Evolutionary conservation across 192 early-diverging fungal species (phyloP).

Genomic region (Lobosporangium transversale): DNA sequence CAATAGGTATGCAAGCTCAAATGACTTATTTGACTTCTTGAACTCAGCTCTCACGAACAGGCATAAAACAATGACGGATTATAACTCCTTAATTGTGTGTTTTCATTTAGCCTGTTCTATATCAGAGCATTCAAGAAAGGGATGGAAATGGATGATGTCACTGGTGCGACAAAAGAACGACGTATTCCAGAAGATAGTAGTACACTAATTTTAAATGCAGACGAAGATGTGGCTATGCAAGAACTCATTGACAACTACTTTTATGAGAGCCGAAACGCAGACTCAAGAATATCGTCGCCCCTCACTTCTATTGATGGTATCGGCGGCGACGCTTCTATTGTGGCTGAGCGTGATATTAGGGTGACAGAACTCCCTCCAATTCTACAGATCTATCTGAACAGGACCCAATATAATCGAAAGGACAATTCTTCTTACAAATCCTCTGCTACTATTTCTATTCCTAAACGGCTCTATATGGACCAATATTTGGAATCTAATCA

Average conservation of each 20-base stretch:
- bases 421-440: constrained; percentile 72
- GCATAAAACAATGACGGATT: no score
- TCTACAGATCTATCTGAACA: constrained; percentile 75
- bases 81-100: background rate
- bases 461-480: constrained; percentile 69
- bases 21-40: no score
- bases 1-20: constrained; percentile 27
- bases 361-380: constrained; percentile 70
- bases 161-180: constrained; percentile 40
- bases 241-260: constrained; percentile 71
- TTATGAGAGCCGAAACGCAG: constrained; percentile 17
- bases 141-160: constrained; percentile 46
- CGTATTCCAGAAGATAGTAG: constrained; percentile 59
- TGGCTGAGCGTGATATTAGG: constrained; percentile 56
- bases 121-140: constrained; percentile 58
- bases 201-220: constrained; percentile 59
- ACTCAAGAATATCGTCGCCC: background rate
- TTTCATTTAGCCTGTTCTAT: constrained; percentile 56
- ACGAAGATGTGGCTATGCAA: constrained; percentile 58
- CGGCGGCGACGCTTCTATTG: constrained; percentile 38
- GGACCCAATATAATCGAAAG: constrained; percentile 72
- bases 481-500: constrained; percentile 59
- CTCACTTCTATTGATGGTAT: background rate
- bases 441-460: constrained; percentile 72
- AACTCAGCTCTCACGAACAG: no score